phyloP scores from a whole-genome alignment of 106 monocot genomes.

The Phalaenopsis aphrodite region DNA sequence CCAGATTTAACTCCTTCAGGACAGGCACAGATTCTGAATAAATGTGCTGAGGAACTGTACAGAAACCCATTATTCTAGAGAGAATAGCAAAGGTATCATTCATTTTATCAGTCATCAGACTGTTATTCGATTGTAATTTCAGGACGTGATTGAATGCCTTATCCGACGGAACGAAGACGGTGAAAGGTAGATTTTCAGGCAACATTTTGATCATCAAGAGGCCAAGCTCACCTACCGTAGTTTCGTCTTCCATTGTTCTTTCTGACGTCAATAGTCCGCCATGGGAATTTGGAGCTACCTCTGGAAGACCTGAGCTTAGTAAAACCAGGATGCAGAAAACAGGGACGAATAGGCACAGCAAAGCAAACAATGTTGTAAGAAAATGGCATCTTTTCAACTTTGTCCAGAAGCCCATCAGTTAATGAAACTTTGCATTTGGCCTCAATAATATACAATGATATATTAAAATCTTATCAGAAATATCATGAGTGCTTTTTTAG shows the following conservation, averaged over 20 bases:
- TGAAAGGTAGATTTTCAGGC: constrained; percentile 75
- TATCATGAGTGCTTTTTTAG: background rate
- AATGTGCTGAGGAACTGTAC: constrained; percentile 45
- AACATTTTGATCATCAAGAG: constrained; percentile 64
- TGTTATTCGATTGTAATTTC: constrained; percentile 25
- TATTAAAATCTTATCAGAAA: background rate
- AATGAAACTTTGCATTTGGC: background rate
- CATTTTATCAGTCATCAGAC: constrained; percentile 15
- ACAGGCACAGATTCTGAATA: constrained; percentile 22
- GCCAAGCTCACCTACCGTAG: constrained; percentile 36
- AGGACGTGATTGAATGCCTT: constrained; percentile 38
- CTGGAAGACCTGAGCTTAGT: constrained; percentile 37
- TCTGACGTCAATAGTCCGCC: background rate
- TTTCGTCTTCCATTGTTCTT: background rate
- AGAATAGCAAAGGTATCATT: constrained; percentile 64
- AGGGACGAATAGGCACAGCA: constrained; percentile 20
- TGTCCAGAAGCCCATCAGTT: constrained; percentile 7
- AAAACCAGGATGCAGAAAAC: constrained; percentile 22
- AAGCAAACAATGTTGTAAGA: constrained; percentile 1
- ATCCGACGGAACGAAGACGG: constrained; percentile 53
- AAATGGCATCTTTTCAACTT: constrained; percentile 4
- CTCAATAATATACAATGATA: background rate
- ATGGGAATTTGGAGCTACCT: constrained; percentile 3
- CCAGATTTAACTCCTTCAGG: constrained; percentile 20
- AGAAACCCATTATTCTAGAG: constrained; percentile 67